Evolutionary conservation across 2,329 filamentous ascomycete genomes (phyloP).

Genomic region (Aspergillus viridinutans): DNA sequence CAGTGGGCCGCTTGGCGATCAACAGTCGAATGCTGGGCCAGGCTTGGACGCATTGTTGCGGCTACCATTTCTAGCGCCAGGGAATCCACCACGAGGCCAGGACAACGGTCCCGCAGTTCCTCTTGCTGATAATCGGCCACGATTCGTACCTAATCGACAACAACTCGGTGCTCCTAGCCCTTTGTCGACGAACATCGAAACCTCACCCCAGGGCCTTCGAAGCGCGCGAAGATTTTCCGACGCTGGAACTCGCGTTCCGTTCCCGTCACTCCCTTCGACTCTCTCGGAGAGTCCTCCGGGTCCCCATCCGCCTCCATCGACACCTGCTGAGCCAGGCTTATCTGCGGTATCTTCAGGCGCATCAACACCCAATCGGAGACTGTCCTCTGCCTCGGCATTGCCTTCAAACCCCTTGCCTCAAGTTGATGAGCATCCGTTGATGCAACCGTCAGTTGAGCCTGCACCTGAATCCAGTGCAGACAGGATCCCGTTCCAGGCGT

Average conservation of each 20-base stretch:
- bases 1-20: slow-evolving; percentile 43
- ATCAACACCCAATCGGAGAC: slow-evolving; percentile 46
- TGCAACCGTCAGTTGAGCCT: slow-evolving; percentile 35
- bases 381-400: slow-evolving; percentile 46
- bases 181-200: slow-evolving; percentile 50
- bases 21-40: slow-evolving; percentile 38
- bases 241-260: slow-evolving; percentile 22
- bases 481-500: slow-evolving; percentile 37
- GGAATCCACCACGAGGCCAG: slow-evolving; percentile 36
- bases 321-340: slow-evolving; percentile 56
- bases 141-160: slow-evolving; percentile 51
- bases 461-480: slow-evolving; percentile 31
- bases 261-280: slow-evolving; percentile 39
- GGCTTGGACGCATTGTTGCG: slow-evolving; percentile 45
- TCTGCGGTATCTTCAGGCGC: slow-evolving; percentile 52
- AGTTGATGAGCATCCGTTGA: slow-evolving; percentile 35
- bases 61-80: slow-evolving; percentile 43
- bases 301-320: slow-evolving; percentile 59
- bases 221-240: slow-evolving; percentile 30
- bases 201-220: slow-evolving; percentile 47
- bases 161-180: slow-evolving; percentile 51
- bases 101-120: slow-evolving; percentile 49
- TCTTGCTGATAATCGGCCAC: slow-evolving; percentile 52
- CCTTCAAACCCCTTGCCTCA: slow-evolving; percentile 35
- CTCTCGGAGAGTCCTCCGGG: slow-evolving; percentile 55